phyloP scores from a whole-genome alignment of 768 basidiomycete genomes.

The Boletus tomentosulus region DNA sequence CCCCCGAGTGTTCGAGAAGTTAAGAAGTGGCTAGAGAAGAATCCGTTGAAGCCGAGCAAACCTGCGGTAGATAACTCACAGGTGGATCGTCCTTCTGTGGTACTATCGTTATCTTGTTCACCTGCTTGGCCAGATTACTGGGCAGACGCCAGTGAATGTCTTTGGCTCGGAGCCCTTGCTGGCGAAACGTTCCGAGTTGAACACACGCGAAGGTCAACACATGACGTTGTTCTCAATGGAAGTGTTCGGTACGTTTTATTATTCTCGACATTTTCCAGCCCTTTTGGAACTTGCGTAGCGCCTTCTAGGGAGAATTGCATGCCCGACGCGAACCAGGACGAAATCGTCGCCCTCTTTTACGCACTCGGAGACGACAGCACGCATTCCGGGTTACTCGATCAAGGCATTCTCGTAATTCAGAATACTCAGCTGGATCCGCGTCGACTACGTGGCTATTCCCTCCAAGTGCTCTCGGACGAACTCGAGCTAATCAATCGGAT shows the following conservation, averaged over 20 bases:
- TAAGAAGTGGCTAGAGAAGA: conserved; percentile 47
- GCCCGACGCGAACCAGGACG: conserved; percentile 56
- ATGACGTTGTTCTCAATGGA: conserved; percentile 85
- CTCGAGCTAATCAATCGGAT: conserved; percentile 75
- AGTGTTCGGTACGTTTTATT: conserved; percentile 63
- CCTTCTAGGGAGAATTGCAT: conserved; percentile 54
- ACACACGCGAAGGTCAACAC: conserved; percentile 56
- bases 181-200: conserved; percentile 34
- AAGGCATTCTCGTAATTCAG: conserved; percentile 55
- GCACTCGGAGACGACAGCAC: conserved; percentile 50
- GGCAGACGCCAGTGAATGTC: conserved; percentile 72
- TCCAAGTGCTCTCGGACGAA: conserved; percentile 63
- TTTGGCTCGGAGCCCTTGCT: conserved; percentile 37
- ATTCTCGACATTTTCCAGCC: not conserved
- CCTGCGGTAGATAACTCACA: conserved; percentile 43
- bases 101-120: not conserved
- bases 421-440: conserved; percentile 35
- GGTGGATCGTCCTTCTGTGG: conserved; percentile 29
- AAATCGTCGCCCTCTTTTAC: conserved; percentile 69
- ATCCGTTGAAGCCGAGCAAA: conserved; percentile 12
- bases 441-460: conserved; percentile 40
- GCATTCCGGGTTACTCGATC: conserved; percentile 25
- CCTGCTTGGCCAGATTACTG: conserved; percentile 50
- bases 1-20: conserved; percentile 62
- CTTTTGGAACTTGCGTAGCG: conserved; percentile 36